Evolutionary conservation across 805 yeast genomes (phyloP), one percentile per base, ranked within the genome.

Genomic region (Wickerhamiella spandovensis): DNA sequence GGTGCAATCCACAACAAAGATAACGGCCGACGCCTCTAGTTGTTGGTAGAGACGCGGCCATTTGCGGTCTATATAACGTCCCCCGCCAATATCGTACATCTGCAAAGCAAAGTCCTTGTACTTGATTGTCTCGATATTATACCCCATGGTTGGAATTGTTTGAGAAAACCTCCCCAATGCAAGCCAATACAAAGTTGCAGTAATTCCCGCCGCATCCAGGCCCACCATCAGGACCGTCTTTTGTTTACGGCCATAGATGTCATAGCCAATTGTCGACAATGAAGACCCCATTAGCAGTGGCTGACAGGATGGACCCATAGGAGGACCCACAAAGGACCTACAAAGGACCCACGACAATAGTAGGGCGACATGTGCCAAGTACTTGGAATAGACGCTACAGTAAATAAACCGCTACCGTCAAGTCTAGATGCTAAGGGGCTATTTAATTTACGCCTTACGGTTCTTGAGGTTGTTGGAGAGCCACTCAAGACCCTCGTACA

Each of bases 31-130:
- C 55, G 97, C 87, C 79, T 90, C 90, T 74, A 90, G 95, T 84
- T 81, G 89, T 72, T 90, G 90, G 73, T 90, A 95, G 80, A 10
- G 10, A 7, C 10, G 9, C 9, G 97, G 84, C 97, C 97, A 90
- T 71, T 90, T 76, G 54, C 97, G 96, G 75, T 97, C 84, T 66
- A 90, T 90, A 75, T 88, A 88, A 72, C 87, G 95, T 76, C 90
- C 97, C 79, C 97, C 97, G 84, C 97, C 97, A 63, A 89, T 96
- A 79, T 90, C 97, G 97, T 97, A 88, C 58, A 88, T 95, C 54
- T 95, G 87, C 75, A 88, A 88, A 44, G 95, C 83, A 70, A 88
- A 86, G 81, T 88, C 87, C 76, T 87, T 87, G 78, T 88, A 87
- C 75, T 88, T 95, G 64, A 88, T 95, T 55, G 95, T 87, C 74